These are phyloP conservation scores for Alternaria infectoria DNA, from an alignment of 2,329 filamentous ascomycete genomes.

Conservation along the genomic window DNA sequence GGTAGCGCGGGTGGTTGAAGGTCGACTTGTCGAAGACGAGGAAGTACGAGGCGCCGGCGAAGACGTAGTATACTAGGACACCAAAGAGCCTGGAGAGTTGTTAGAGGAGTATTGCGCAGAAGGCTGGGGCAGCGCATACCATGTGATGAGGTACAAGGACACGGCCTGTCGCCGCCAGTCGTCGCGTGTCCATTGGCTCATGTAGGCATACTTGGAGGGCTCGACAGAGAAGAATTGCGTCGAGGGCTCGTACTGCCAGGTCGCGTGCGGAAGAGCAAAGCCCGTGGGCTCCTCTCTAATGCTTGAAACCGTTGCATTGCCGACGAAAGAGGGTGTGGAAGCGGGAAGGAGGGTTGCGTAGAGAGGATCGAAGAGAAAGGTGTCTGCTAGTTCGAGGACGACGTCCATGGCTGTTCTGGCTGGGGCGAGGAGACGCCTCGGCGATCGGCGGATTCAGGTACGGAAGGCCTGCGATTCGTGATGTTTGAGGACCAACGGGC, in stretches of 20 bases:
- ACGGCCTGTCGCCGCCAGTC: conserved; percentile 76
- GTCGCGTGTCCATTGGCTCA: conserved; percentile 78
- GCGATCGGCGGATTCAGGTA: conserved; percentile 24
- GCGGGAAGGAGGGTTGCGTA: conserved; percentile 75
- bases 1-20: conserved; percentile 88
- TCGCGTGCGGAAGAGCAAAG: conserved; percentile 32
- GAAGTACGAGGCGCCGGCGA: conserved; percentile 81
- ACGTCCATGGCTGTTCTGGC: conserved; percentile 75
- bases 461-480: conserved; percentile 26
- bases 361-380: conserved; percentile 77
- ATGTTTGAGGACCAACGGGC: conserved; percentile 3
- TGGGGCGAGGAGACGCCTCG: conserved; percentile 14
- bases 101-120: conserved; percentile 10
- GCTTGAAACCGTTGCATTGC: conserved; percentile 65
- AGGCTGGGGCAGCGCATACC: conserved; percentile 59
- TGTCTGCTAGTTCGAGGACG: conserved; percentile 84
- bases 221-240: conserved; percentile 71
- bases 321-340: conserved; percentile 52
- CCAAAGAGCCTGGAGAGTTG: conserved; percentile 78
- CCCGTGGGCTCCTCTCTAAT: conserved; percentile 48
- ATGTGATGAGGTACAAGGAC: conserved; percentile 83
- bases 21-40: conserved; percentile 93
- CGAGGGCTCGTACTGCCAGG: conserved; percentile 74
- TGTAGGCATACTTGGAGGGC: conserved; percentile 77
- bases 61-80: conserved; percentile 81